These are phyloP conservation scores for Pseudofabraea citricarpa DNA, from an alignment of 2,329 filamentous ascomycete species.

Conservation along the genomic window DNA sequence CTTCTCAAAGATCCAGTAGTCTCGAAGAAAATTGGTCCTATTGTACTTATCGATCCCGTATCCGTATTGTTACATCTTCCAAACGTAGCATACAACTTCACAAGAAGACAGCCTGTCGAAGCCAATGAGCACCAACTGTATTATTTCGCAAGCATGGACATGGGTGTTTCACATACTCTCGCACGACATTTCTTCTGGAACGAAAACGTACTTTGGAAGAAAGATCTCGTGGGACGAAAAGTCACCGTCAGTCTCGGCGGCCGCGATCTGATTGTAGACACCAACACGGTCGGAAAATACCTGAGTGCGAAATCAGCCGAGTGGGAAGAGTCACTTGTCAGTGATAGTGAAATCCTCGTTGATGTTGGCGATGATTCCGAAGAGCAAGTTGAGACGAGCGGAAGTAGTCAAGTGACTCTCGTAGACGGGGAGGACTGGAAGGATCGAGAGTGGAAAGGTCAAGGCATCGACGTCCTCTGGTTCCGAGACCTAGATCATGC, in stretches of 20 bases:
- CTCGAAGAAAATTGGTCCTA: slow-evolving; percentile 39
- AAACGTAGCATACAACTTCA: slow-evolving; percentile 60
- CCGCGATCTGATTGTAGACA: slow-evolving; percentile 50
- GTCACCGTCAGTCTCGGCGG: slow-evolving; percentile 46
- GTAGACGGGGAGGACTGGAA: slow-evolving; percentile 23
- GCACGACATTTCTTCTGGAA: slow-evolving; percentile 57
- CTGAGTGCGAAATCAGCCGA: slow-evolving; percentile 29
- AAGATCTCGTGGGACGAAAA: slow-evolving; percentile 39
- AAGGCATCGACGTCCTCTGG: slow-evolving; percentile 45
- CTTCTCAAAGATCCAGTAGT: slow-evolving; percentile 41
- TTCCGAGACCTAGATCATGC: slow-evolving; percentile 52
- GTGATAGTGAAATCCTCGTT: slow-evolving; percentile 12
- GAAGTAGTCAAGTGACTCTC: slow-evolving; percentile 17
- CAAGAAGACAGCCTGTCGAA: slow-evolving; percentile 33
- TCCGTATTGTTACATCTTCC: slow-evolving; percentile 56
- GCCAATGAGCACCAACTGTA: slow-evolving; percentile 56
- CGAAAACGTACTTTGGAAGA: slow-evolving; percentile 56
- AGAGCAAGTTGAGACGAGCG: slow-evolving; percentile 1
- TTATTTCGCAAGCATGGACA: slow-evolving; percentile 56
- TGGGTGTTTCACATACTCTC: slow-evolving; percentile 52
- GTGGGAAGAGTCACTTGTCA: slow-evolving; percentile 8
- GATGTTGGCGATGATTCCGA: slow-evolving; percentile 11
- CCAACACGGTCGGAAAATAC: slow-evolving; percentile 46
- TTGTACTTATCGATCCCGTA: slow-evolving; percentile 55
- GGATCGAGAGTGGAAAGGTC: slow-evolving; percentile 25